These are phyloP conservation scores for Pyricularia pennisetigena DNA, from an alignment of 2,329 filamentous ascomycete species.

Conservation along the genomic window DNA sequence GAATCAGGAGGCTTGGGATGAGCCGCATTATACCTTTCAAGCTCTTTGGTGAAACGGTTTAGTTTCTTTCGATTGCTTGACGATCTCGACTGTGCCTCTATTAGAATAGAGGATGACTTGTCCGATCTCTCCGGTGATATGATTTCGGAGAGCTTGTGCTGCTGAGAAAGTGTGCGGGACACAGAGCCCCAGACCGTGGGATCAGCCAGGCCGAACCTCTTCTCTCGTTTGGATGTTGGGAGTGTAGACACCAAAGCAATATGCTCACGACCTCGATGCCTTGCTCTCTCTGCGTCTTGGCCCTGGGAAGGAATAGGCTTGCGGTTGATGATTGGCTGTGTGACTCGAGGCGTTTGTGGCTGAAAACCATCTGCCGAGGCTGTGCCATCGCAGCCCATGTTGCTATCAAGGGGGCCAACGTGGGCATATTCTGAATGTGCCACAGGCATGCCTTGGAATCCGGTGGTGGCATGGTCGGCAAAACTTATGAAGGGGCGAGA, in stretches of 20 bases:
- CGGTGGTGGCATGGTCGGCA: not conserved
- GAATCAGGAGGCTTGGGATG: constrained; percentile 24
- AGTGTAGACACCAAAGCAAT: not conserved
- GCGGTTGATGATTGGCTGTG: not conserved
- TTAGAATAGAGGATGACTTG: constrained; percentile 5
- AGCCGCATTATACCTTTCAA: constrained; percentile 28
- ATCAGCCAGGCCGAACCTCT: constrained; percentile 23
- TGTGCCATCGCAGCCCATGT: constrained; percentile 2
- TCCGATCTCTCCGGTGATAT: constrained; percentile 12
- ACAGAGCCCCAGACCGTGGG: constrained; percentile 32
- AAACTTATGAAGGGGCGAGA: not conserved
- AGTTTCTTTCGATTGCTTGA: constrained; percentile 32
- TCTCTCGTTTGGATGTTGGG: constrained; percentile 13
- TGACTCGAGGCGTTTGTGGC: not conserved
- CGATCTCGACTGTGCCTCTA: constrained; percentile 24
- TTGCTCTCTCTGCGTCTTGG: not conserved
- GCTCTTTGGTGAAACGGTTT: constrained; percentile 27
- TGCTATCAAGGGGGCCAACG: constrained; percentile 7
- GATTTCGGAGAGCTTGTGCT: constrained; percentile 29
- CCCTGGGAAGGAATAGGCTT: not conserved
- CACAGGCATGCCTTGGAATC: not conserved
- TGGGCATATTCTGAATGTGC: constrained; percentile 8
- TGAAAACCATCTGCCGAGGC: not conserved
- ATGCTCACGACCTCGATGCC: not conserved
- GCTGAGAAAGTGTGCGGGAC: constrained; percentile 33